Base-by-base conservation (phyloP, 129 eudicot species). In the Logfia minima region DNA sequence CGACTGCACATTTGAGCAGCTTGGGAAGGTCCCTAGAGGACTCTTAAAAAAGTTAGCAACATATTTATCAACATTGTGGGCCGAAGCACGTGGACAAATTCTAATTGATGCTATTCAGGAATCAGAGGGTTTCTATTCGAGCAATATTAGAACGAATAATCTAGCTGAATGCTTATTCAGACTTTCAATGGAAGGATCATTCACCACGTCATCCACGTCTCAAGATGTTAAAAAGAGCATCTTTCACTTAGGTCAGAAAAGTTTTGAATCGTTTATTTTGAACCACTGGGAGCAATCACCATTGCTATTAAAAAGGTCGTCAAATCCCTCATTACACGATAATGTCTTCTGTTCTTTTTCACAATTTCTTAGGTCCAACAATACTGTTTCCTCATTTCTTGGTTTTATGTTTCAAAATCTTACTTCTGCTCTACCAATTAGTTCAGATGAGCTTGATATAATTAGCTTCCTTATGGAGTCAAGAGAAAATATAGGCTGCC, bases 231-330 rank as follows among this genome's bases (percentile, higher is more conserved):
- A 78, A 75, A 74, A 70, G 79, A 75, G 87, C 76, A 83, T 90
- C 24, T 86, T 92, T 69, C 71, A 81, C 71, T 21, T n/a, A 55
- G 78, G 76, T 28, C 77, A 81, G 26, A 66, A 48, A 4, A 74
- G 79, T 52, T 88, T 88, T 32, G 85, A 83, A 79, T 72, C 75
- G 11, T 90, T 92, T 76, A 45, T 90, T 67, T 70, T 81, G 75
- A 83, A 86, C 68, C 75, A 85, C 77, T 92, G 98, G 98, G 98
- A 92, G 85, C 70, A 64, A 23, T 86, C 92, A 39, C 96, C 96
- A n/a, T 78, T 86, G 82, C 94, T 79, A 60, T 73, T 90, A 13
- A 79, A 81, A 77, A 71, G 58, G 32, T 75, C 70, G 14, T 73
- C 75, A 22, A 80, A 70, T 59, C 17, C 55, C 63, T 52, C 78